Base-by-base conservation (phyloP, 495 filamentous ascomycete species). In the Annulohypoxylon bovei region DNA sequence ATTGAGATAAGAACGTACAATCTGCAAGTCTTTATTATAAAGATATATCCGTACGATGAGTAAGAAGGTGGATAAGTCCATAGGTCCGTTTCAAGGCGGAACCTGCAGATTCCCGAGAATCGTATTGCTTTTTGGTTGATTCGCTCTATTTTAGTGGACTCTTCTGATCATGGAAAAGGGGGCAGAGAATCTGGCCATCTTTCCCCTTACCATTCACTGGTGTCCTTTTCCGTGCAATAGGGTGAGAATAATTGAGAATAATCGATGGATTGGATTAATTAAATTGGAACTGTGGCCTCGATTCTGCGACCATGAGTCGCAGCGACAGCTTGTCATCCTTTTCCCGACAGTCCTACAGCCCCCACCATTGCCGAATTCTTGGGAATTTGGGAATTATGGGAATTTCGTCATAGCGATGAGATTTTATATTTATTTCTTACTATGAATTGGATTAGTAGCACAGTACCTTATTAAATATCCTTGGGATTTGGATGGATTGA, bases 281-380 rank as follows among this genome's bases (percentile, higher is more conserved):
- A 55, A 65, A 65, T 72, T 30, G 50, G 20, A 32, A 53, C 9
- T 47, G 18, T 39, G 68, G 68, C 52, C 62, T 62, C 53, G 50
- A 55, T 33, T 70, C 59, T 69, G 65, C 66, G 60, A 33, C 67
- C 67, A 18, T 46, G 37, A 64, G 42, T 59, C 59, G 30, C 59
- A 68, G 33, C 53, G 11, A 50, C 50, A 56, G 53, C 62, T 66
- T 58, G 54, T 62, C 56, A 66, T 62, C 22, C 25, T 62, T 63
- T 67, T 49, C 40, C 58, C 62, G 57, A 67, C 46, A 44, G 39
- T 63, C 40, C 35, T 53, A 66, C 23, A 28, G 54, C 37, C 64
- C 59, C 69, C 69, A 67, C 69, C 57, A 40, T 62, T 72, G 69
- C 69, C 69, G 59, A 49, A 60, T 61, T 20, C 58, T 47, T 72